These are phyloP conservation scores for Diaporthe sp. DNA, from an alignment of 2,329 filamentous ascomycete species.

Conservation along the genomic window DNA sequence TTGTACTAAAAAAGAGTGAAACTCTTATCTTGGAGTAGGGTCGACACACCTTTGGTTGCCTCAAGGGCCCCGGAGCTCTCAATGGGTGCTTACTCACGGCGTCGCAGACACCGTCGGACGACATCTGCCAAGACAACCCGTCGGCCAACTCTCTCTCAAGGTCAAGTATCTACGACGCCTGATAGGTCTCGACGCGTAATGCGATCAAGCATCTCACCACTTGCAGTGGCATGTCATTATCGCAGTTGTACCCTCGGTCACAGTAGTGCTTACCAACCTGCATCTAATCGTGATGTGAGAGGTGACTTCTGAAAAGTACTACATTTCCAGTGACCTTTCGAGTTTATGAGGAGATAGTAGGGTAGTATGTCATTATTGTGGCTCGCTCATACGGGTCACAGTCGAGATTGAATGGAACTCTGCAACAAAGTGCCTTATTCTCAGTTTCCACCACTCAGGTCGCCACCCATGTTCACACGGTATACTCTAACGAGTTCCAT, in stretches of 20 bases:
- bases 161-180: not conserved
- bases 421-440: not conserved
- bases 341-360: not conserved
- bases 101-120: not conserved
- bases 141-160: not conserved
- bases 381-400: no score
- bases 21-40: not conserved
- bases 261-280: not conserved
- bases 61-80: not conserved
- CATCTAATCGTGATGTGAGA: not conserved
- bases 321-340: not conserved
- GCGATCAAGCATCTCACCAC: not conserved
- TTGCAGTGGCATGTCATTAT: not conserved
- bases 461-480: no score
- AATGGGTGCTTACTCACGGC: slow-evolving; percentile 5
- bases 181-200: not conserved
- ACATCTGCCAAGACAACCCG: not conserved
- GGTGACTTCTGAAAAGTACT: not conserved
- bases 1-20: not conserved
- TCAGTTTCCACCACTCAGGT: no score
- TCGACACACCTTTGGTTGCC: not conserved
- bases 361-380: not conserved
- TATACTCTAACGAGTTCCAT: not conserved
- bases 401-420: not conserved
- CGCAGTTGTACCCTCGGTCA: not conserved